Base-by-base conservation (phyloP, 306 rosid species). In the Malus orientalis region DNA sequence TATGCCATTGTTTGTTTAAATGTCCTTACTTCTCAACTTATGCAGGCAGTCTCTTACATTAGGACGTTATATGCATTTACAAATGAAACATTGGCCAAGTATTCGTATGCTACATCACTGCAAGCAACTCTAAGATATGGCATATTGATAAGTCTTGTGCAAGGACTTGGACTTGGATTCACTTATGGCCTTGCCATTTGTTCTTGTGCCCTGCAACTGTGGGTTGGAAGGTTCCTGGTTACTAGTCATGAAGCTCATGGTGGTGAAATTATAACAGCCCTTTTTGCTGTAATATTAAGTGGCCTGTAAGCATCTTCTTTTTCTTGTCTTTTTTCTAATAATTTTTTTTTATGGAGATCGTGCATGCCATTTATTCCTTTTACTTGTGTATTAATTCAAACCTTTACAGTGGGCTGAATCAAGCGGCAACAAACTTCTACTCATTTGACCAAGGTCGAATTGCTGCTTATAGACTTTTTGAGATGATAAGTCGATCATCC, bases 161-260 rank as follows among this genome's bases (percentile, higher is more conserved):
- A 96, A 91, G 99, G 98, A 75, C 99, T 96, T 84, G 99, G 99
- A 45, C 98, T 96, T 82, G 99, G 99, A 81, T 96, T 96, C 87
- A 96, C 99, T 0, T 96, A 96, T 84, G 99, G 99, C 76, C 98
- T 96, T 82, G 99, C 99, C 71, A 96, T 96, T 76, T 96, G 99
- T 86, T 96, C 99, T 44, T 96, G 99, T 88, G 99, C 99, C 79
- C 84, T 96, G 72, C 99, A 96, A 88, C 88, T 96, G 78, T 96
- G 99, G 99, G 95, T 96, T 82, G 99, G 99, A 85, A 91, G 94
- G 88, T 83, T 96, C 81, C 87, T 96, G 84, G 89, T 96, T 79
- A 51, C 80, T 12, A 76, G 69, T 38, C 30, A 20, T 64, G 78
- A 77, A 61, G 99, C 96, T 84, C 97, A 96, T 45, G 99, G 99